These are phyloP conservation scores for Oryza rufipogon DNA, from an alignment of 176 grass and related monocot species.

Conservation along the genomic window DNA sequence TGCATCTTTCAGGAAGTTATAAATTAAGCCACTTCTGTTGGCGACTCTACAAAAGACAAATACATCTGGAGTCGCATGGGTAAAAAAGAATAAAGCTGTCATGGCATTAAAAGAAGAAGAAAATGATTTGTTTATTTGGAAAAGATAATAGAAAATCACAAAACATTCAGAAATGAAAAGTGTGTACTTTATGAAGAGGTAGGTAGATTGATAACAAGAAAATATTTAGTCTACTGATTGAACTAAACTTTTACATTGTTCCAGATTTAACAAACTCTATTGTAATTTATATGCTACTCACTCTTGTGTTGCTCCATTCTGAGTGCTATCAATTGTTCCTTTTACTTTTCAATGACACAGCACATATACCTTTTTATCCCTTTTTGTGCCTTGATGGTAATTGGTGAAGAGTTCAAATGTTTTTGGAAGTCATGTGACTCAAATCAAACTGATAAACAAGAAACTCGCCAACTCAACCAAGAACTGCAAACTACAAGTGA, in stretches of 20 bases:
- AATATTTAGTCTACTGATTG: neutral
- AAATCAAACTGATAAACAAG: neutral
- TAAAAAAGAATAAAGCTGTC: neutral
- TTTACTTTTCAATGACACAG: neutral
- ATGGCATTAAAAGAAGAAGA: neutral
- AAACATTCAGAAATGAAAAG: neutral
- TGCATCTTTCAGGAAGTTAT: constrained; percentile 12
- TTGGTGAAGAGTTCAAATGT: neutral
- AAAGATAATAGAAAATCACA: neutral
- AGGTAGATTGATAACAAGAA: neutral
- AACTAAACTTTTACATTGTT: neutral
- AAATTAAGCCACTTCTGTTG: neutral
- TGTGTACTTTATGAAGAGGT: neutral
- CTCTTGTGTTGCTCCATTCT: neutral
- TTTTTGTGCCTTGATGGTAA: neutral
- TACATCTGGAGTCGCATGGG: neutral
- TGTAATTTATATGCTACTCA: neutral
- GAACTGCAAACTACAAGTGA: neutral
- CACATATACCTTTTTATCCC: neutral
- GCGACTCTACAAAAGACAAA: neutral
- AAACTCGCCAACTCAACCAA: neutral
- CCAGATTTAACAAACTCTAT: neutral
- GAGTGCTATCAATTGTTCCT: neutral
- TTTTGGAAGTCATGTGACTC: neutral
- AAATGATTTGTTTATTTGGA: neutral